phyloP scores from a whole-genome alignment of 805 yeast species.

The Candida glaebosa region DNA sequence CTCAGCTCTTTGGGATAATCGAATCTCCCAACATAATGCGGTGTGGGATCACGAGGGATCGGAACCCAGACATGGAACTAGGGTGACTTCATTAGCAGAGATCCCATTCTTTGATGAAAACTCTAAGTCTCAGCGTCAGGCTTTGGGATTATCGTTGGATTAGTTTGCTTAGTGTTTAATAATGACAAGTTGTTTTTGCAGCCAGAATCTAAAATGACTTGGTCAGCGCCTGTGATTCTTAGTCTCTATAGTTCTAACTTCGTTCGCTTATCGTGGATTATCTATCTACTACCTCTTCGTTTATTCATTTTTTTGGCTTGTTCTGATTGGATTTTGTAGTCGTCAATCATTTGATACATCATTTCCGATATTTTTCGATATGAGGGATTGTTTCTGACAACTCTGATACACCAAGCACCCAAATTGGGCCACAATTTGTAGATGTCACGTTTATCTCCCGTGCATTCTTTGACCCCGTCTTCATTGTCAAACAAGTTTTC shows the following conservation, averaged over 20 bases:
- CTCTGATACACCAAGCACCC: conserved; percentile 34
- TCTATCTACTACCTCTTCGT: too few relatives aligned
- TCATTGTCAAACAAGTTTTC: conserved; percentile 37
- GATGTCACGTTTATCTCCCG: conserved; percentile 31
- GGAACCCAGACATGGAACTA: conserved; percentile 49
- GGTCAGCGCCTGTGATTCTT: too few relatives aligned
- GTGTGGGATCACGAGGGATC: conserved; percentile 48
- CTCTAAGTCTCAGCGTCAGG: conserved; percentile 52
- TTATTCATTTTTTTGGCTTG: not conserved
- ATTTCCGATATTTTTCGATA: conserved; percentile 27
- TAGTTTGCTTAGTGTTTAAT: not conserved
- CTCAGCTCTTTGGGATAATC: conserved; percentile 59
- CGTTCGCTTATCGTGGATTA: too few relatives aligned
- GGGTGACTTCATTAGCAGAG: conserved; percentile 51
- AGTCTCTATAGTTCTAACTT: too few relatives aligned
- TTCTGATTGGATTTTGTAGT: conserved; percentile 5
- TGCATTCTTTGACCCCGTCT: conserved; percentile 29
- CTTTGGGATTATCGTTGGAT: conserved; percentile 34
- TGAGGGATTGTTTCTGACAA: conserved; percentile 28
- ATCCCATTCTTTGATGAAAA: conserved; percentile 48
- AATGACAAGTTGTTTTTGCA: too few relatives aligned
- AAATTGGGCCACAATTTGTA: conserved; percentile 31
- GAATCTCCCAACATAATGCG: conserved; percentile 52
- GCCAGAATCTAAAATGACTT: too few relatives aligned
- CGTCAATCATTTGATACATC: conserved; percentile 29